A percentile compares a stretch with the other conserved stretches of the same genome.
Conservation (phyloP, 805 yeast genomes). For the Brettanomyces bruxellensis region DNA sequence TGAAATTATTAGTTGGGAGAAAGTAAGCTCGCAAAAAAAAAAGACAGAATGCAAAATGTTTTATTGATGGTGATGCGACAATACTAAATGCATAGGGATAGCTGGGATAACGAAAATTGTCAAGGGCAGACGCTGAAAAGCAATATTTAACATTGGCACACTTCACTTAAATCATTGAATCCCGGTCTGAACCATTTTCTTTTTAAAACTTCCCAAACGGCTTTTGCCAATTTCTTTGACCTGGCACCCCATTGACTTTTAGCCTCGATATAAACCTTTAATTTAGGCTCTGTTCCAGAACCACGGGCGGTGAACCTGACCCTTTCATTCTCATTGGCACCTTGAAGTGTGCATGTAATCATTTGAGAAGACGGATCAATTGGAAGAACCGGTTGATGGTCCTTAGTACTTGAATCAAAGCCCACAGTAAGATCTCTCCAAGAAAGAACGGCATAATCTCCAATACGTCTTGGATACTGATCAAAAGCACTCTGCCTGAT, state of each 20-base stretch:
- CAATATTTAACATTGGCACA: not conserved
- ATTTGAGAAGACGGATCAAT: conserved; percentile 70
- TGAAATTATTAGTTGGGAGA: too few species aligned
- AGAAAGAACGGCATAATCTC: conserved; percentile 43
- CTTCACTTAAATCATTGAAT: conserved; percentile 26
- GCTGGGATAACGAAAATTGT: too few species aligned
- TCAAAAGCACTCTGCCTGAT: conserved; percentile 8
- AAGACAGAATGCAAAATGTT: too few species aligned
- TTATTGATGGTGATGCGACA: too few species aligned
- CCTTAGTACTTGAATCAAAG: conserved; percentile 58
- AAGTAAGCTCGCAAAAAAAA: too few species aligned
- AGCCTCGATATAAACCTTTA: conserved; percentile 88
- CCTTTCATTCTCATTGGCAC: conserved; percentile 17
- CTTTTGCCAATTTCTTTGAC: conserved; percentile 45
- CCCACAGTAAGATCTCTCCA: conserved; percentile 88
- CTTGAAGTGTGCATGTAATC: conserved; percentile 58
- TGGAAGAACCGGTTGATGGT: conserved; percentile 57
- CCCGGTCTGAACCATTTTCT: conserved; percentile 66
- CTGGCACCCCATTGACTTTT: conserved; percentile 33
- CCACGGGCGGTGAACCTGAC: conserved; percentile 84
- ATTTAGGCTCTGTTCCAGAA: conserved; percentile 93
- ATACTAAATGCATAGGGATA: too few species aligned
- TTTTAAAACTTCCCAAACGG: conserved; percentile 57
- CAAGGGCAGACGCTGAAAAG: too few species aligned
- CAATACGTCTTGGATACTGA: conserved; percentile 42